These are phyloP conservation scores for Candolleomyces eurysporus DNA, from an alignment of 768 basidiomycete species.

Conservation along the genomic window DNA sequence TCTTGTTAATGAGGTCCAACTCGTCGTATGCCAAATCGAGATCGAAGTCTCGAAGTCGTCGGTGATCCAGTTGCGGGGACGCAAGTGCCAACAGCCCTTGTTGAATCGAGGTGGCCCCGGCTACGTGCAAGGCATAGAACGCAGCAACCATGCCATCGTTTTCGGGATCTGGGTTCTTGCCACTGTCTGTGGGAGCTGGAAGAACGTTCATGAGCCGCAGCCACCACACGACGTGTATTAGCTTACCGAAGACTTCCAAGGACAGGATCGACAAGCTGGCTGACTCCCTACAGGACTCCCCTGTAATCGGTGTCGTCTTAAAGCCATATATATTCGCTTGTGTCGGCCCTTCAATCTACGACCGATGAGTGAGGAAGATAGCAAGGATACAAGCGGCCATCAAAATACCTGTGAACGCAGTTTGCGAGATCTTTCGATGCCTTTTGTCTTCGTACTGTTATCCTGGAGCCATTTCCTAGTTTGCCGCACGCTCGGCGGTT, in stretches of 20 bases:
- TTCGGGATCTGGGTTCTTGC: conserved; percentile 63
- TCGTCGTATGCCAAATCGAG: conserved; percentile 64
- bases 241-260: conserved; percentile 82
- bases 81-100: conserved; percentile 57
- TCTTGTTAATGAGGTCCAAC: conserved; percentile 73
- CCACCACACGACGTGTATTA: not conserved
- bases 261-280: conserved; percentile 79
- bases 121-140: conserved; percentile 70
- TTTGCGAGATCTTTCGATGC: conserved; percentile 12
- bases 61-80: conserved; percentile 33
- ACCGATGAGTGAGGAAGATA: not conserved
- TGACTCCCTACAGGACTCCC: conserved; percentile 44
- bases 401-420: conserved; percentile 52
- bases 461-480: conserved; percentile 44
- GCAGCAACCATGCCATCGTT: conserved; percentile 64
- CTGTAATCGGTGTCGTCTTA: conserved; percentile 48
- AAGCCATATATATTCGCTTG: conserved; percentile 70
- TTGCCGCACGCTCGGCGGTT: conserved; percentile 61
- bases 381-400: not conserved
- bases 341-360: conserved; percentile 69
- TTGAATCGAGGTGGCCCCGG: conserved; percentile 35
- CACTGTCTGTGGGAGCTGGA: conserved; percentile 57
- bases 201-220: not conserved
- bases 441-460: conserved; percentile 16
- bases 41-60: conserved; percentile 40